Conservation (phyloP, 176 grass and related monocot species). For the Musa beccarii region DNA sequence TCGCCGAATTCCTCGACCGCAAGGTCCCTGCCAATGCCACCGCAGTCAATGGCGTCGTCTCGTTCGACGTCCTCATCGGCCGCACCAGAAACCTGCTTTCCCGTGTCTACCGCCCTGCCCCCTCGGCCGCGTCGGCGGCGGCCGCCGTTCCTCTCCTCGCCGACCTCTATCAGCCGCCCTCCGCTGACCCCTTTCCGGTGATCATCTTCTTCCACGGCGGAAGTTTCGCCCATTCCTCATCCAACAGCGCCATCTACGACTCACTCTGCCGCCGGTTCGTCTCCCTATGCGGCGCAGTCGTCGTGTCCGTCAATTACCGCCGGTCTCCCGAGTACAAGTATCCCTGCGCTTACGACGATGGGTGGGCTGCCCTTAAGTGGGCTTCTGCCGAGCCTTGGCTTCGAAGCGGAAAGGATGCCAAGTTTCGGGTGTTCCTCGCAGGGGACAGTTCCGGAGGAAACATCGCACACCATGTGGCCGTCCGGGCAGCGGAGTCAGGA, state of each 20-base stretch:
- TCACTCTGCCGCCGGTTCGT: slow-evolving; percentile 70
- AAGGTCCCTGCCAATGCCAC: slow-evolving; percentile 49
- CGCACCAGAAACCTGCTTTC: slow-evolving; percentile 47
- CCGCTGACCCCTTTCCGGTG: slow-evolving; percentile 78
- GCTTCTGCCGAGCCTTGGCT: slow-evolving; percentile 50
- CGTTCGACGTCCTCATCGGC: slow-evolving; percentile 79
- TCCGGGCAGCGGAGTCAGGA: slow-evolving; percentile 55
- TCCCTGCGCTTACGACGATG: slow-evolving; percentile 93
- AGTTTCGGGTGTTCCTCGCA: slow-evolving; percentile 65
- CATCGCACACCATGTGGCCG: slow-evolving; percentile 95
- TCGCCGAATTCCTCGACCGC: slow-evolving; percentile 71
- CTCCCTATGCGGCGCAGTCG: slow-evolving; percentile 55
- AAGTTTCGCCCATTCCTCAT: slow-evolving; percentile 81
- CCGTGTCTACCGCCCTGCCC: slow-evolving; percentile 65
- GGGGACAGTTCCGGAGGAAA: slow-evolving; percentile 95
- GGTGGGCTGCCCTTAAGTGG: slow-evolving; percentile 84
- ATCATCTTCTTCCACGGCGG: slow-evolving; percentile 98
- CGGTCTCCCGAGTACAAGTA: slow-evolving; percentile 79
- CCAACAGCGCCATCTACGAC: slow-evolving; percentile 77
- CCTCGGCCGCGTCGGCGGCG: not conserved
- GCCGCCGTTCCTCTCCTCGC: slow-evolving; percentile 39
- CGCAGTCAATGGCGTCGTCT: slow-evolving; percentile 59
- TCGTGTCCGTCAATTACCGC: slow-evolving; percentile 85
- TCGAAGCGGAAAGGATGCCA: slow-evolving; percentile 39
- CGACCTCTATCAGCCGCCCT: slow-evolving; percentile 44